Percentiles rank a stretch among this genome's conserved stretches.
phyloP scores from a whole-genome alignment of 306 rosid species.

The Mimosa pudica region DNA sequence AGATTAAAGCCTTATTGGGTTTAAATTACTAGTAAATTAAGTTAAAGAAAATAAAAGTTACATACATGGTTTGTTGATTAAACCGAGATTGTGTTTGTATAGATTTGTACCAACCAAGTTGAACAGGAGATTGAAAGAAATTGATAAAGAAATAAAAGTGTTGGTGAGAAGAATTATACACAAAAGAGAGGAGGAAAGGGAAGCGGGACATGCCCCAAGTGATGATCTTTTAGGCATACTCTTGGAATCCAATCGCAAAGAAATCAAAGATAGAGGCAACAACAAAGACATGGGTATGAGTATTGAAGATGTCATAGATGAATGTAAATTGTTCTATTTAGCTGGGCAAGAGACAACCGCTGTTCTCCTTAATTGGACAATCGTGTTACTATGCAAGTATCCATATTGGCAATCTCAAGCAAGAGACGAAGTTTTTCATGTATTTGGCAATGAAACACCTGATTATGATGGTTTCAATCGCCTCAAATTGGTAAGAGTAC shows the following conservation, averaged over 20 bases:
- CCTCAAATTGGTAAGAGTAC: conserved; percentile 25
- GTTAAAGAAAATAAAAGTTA: conserved; percentile 9
- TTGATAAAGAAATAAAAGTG: background rate
- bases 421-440: conserved; percentile 37
- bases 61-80: background rate
- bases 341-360: conserved; percentile 48
- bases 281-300: conserved; percentile 28
- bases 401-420: conserved; percentile 43
- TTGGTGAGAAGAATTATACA: background rate
- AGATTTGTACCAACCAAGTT: background rate
- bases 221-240: conserved; percentile 37
- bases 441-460: conserved; percentile 33
- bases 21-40: no score
- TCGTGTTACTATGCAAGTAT: conserved; percentile 28
- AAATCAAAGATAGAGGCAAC: background rate
- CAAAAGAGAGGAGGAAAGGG: background rate
- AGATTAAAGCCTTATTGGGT: conserved; percentile 11
- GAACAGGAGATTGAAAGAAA: background rate
- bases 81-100: no score
- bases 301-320: conserved; percentile 34
- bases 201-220: background rate
- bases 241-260: conserved; percentile 1
- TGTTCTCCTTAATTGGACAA: conserved; percentile 39
- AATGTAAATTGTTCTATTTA: conserved; percentile 45
- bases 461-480: conserved; percentile 29